phyloP scores from a whole-genome alignment of 495 filamentous ascomycete species.

The Podospora pseudopauciseta region DNA sequence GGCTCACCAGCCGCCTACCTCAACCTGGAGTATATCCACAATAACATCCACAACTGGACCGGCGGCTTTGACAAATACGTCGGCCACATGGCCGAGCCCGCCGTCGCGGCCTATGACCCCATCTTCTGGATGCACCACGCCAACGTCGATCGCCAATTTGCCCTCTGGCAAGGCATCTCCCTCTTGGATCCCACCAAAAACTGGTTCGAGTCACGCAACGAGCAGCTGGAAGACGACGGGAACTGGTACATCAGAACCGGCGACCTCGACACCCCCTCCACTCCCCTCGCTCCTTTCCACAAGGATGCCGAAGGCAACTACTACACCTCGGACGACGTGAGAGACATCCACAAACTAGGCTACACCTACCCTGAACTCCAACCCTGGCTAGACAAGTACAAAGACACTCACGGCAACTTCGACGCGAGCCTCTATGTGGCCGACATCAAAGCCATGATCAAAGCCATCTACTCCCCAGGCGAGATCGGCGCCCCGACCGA shows the following conservation, averaged over 20 bases:
- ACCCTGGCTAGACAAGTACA: slow-evolving; percentile 4
- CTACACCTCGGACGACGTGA: neutral
- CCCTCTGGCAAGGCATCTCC: slow-evolving; percentile 2
- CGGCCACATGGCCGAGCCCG: slow-evolving; percentile 2
- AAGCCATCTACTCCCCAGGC: neutral
- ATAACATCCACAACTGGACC: slow-evolving; percentile 7
- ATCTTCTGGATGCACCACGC: slow-evolving; percentile 4
- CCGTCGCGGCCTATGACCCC: neutral
- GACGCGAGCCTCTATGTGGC: neutral
- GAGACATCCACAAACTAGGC: neutral
- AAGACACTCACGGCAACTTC: neutral
- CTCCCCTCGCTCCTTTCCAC: slow-evolving; percentile 1
- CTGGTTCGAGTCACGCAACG: neutral
- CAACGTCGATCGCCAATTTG: neutral
- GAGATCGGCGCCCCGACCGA: neutral
- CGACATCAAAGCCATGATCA: slow-evolving; percentile 1
- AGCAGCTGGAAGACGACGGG: slow-evolving; percentile 1
- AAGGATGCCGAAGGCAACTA: neutral
- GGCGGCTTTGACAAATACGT: neutral
- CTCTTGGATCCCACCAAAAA: neutral
- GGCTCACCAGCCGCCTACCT: neutral
- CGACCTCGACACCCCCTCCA: neutral
- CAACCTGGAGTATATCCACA: slow-evolving; percentile 5
- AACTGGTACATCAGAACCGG: neutral
- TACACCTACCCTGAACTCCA: slow-evolving; percentile 1